These are phyloP conservation scores for Talaromyces trachyspermus DNA, from an alignment of 495 filamentous ascomycete species.

Conservation along the genomic window DNA sequence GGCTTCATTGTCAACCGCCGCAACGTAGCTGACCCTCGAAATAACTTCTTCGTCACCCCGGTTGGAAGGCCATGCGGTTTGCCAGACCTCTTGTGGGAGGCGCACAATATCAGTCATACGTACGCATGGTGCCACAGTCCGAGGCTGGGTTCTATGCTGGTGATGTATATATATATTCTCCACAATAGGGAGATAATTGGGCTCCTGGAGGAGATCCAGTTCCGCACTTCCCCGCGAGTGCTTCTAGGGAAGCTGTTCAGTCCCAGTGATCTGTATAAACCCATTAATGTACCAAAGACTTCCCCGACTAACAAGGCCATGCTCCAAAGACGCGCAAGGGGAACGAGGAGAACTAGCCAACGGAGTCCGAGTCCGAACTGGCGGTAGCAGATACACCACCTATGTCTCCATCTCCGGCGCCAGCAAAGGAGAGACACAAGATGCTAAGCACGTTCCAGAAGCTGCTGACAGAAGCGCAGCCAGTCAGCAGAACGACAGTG, in stretches of 20 bases:
- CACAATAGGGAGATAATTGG: slow-evolving; percentile 26
- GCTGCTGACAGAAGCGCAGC: slow-evolving; percentile 2
- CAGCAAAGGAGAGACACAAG: too few relatives aligned
- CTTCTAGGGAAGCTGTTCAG: slow-evolving; percentile 30
- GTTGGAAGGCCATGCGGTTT: slow-evolving; percentile 22
- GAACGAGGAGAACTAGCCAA: neutral
- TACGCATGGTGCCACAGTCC: slow-evolving; percentile 28
- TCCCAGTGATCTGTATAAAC: slow-evolving; percentile 13
- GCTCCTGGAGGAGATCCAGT: slow-evolving; percentile 25
- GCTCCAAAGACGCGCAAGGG: too few relatives aligned
- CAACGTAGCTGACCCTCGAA: slow-evolving; percentile 18
- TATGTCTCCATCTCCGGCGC: too few relatives aligned
- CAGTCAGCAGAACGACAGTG: too few relatives aligned
- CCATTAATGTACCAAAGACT: neutral
- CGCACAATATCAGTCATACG: slow-evolving; percentile 28
- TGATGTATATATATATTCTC: slow-evolving; percentile 38
- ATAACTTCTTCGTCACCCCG: slow-evolving; percentile 29
- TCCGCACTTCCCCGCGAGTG: slow-evolving; percentile 23
- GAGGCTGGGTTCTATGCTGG: slow-evolving; percentile 22
- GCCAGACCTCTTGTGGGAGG: slow-evolving; percentile 22
- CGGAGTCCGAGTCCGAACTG: neutral
- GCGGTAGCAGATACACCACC: too few relatives aligned
- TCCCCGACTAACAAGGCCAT: neutral
- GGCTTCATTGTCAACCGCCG: slow-evolving; percentile 32
- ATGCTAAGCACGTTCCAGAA: neutral